Base-by-base conservation (phyloP, 805 yeast genomes). In the Saccharomycopsis sp. region DNA sequence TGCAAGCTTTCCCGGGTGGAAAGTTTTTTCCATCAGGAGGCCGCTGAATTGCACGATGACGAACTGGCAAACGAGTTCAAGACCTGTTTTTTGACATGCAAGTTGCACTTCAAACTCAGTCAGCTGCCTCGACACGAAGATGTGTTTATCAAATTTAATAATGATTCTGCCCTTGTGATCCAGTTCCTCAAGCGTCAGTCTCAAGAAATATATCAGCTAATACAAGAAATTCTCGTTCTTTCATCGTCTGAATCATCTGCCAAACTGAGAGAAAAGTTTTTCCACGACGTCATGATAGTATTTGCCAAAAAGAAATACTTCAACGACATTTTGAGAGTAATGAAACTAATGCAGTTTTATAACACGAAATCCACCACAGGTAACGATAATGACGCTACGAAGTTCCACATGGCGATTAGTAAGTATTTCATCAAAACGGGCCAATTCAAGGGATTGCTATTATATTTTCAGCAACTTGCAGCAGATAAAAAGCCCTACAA, bases 261-360 rank as follows among this genome's bases (percentile, higher is more conserved):
- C 21, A n/a, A 44, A 16, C 21, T 4, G 21, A 44, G 48, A 44
- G 48, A 44, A 8, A 29, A 14, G 18, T n/a, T 53, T 53, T 21
- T 53, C 53, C 50, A 37, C 18, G 2, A 47, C 46, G 34, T 34
- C 50, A 16, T 46, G 53, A 23, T 9, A 7, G 5, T 18, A 4
- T 57, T 57, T 37, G 50, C 60, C 3, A 50, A 34, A 9, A 57
- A 57, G 34, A 53, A 54, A 24, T 57, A 57, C 23, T 57, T 52
- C 23, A 24, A 37, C 5, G 60, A 57, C 15, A 53, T 57, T 24
- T 24, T 57, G 4, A 53, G 51, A 54, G 51, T 53, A 12, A 50
- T 57, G 53, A 57, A 53, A 34, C 29, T 57, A n/a, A 34, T 48
- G 8, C 52, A 57, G 18, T 41, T 48, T 14, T 47, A 50, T 12